These are phyloP conservation scores for Pseudogymnoascus sp. DNA, from an alignment of 2,329 filamentous ascomycete genomes.

Conservation along the genomic window DNA sequence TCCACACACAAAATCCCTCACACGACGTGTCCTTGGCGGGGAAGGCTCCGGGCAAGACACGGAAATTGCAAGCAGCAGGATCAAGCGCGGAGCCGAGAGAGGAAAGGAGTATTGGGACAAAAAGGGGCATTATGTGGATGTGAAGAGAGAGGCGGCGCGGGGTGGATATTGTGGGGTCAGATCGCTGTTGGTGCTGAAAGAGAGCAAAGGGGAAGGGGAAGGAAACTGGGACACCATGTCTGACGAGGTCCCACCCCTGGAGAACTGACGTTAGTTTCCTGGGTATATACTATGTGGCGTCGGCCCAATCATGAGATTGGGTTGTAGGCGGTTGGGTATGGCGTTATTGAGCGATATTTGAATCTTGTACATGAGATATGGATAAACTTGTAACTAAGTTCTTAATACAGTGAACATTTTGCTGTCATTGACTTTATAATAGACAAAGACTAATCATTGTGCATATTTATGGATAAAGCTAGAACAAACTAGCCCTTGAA, in stretches of 20 bases:
- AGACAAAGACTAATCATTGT: not conserved
- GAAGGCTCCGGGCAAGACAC: constrained; percentile 25
- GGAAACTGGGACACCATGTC: constrained; percentile 29
- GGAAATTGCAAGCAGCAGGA: constrained; percentile 10
- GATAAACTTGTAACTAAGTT: not conserved
- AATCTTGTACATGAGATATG: not conserved
- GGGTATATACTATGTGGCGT: not conserved
- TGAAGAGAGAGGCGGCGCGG: constrained; percentile 38
- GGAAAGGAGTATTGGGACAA: constrained; percentile 20
- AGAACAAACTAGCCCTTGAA: not conserved
- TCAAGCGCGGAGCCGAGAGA: constrained; percentile 6
- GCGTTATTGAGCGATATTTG: not conserved
- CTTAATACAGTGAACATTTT: not conserved
- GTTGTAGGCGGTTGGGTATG: not conserved
- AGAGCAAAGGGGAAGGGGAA: constrained; percentile 26
- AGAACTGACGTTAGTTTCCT: constrained; percentile 2
- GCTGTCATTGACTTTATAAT: too few relatives aligned
- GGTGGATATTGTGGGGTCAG: constrained; percentile 50
- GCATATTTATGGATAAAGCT: not conserved
- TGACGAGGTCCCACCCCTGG: constrained; percentile 23
- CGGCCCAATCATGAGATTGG: not conserved
- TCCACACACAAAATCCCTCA: constrained; percentile 12
- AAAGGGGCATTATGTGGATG: constrained; percentile 34
- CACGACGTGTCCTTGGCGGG: constrained; percentile 17
- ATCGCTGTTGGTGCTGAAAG: constrained; percentile 42